Evolutionary conservation across 2,329 filamentous ascomycete species (phyloP).

Genomic region (Cladosporium sp.): DNA sequence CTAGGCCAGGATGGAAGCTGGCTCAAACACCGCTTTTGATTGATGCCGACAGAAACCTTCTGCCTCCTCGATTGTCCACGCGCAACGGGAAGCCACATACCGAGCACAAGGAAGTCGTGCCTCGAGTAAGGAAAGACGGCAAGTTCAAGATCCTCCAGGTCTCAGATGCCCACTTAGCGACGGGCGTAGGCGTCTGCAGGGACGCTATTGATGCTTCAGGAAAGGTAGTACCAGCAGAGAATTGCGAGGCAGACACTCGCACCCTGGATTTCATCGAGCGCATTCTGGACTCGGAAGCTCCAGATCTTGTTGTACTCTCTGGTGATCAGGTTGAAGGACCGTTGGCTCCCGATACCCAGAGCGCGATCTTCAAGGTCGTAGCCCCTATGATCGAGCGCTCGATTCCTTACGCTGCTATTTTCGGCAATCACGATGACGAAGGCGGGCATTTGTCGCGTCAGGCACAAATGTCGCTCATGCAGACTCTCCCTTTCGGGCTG

Average conservation of each 20-base stretch:
- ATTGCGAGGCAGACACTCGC: conserved; percentile 82
- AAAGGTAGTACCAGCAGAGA: conserved; percentile 11
- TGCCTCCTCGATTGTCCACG: conserved; percentile 70
- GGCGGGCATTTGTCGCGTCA: conserved; percentile 59
- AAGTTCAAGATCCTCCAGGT: conserved; percentile 97
- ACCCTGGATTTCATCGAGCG: conserved; percentile 83
- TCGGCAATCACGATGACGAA: conserved; percentile 97
- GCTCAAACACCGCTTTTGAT: conserved; percentile 68
- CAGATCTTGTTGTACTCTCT: conserved; percentile 83
- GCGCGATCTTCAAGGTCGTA: conserved; percentile 88
- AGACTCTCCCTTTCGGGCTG: conserved; percentile 82
- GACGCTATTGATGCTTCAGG: conserved; percentile 64
- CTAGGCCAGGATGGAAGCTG: conserved; percentile 76
- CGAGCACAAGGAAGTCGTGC: conserved; percentile 52
- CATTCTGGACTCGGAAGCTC: conserved; percentile 86
- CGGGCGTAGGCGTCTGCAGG: conserved; percentile 76
- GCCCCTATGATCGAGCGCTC: conserved; percentile 77
- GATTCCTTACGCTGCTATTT: conserved; percentile 89
- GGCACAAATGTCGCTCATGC: conserved; percentile 77
- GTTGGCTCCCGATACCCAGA: conserved; percentile 83
- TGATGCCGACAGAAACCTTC: conserved; percentile 54
- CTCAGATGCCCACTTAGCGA: conserved; percentile 90
- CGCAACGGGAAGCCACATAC: conserved; percentile 63
- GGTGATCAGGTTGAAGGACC: conserved; percentile 96
- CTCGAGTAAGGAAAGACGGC: conserved; percentile 77